Evolutionary conservation across 352 stramenopile genomes (phyloP), one percentile per base, ranked within the genome.

Genomic region (Pythium folliculosum): DNA sequence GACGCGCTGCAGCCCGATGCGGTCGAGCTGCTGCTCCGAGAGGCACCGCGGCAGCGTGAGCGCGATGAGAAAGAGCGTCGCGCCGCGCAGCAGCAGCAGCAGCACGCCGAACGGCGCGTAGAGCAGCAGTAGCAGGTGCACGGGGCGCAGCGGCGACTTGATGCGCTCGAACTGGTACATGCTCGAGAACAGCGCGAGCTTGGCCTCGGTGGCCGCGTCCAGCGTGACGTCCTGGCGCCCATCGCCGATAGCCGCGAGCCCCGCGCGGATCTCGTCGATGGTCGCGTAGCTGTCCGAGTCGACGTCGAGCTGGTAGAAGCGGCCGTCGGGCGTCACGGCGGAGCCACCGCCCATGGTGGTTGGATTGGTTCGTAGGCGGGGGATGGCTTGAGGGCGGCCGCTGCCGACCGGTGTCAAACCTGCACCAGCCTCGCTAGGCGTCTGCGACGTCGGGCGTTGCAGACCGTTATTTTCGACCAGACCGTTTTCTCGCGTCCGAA

Each of bases 111-210:
- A 47, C 3, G 83, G 83, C 47, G 80, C 65, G 56, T 91, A 91
- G 9, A 91, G 67, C 43, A 87, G 47, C 53, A 91, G 60, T 13
- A 84, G 52, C 17, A 84, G n/a, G 47, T 90, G 81, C 3, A 63
- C 70, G 12, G 80, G 30, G 6, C 64, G 23, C n/a, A 78, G 37
- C 14, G 83, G 81, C 10, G 71, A 70, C 61, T 89, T 85, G 70
- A 91, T 72, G 44, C 81, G 81, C 63, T 88, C 72, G 57, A 90
- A 84, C 68, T 90, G 83, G 72, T 88, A 90, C 81, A 91, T 90
- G 21, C 9, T 58, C 14, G 67, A 51, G 43, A 73, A 73, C 35
- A 60, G 67, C 49, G 53, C 27, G 48, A 73, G 61, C 49, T 69
- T 61, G 35, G 45, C 43, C 13, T 69, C 45, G 14, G 61, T 69